A percentile compares a stretch with the other conserved stretches of the same genome.
Conservation (phyloP, 495 filamentous ascomycete species). For the Penicillium soppii region DNA sequence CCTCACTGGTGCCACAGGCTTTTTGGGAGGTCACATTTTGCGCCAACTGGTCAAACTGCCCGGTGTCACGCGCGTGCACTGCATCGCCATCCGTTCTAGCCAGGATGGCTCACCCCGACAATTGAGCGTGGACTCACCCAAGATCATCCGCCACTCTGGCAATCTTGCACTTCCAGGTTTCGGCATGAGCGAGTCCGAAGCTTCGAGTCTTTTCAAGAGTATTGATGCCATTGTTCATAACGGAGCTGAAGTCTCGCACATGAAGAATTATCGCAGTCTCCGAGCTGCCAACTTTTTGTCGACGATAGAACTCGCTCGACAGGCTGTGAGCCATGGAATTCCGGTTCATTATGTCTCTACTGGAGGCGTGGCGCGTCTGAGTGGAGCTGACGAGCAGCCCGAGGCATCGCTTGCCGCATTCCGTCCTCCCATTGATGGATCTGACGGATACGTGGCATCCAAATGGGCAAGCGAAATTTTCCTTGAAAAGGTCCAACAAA, state of each 20-base stretch:
- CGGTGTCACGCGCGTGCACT: not conserved
- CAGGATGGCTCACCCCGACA: not conserved
- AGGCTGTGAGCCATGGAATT: not conserved
- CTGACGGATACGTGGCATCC: constrained; percentile 21
- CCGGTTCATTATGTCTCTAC: not conserved
- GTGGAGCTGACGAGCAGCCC: not conserved
- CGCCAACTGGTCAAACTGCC: not conserved
- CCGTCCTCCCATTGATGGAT: not conserved
- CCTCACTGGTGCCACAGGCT: not conserved
- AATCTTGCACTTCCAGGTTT: not conserved
- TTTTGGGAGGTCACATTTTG: not conserved
- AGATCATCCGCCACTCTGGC: not conserved
- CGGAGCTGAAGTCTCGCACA: not conserved
- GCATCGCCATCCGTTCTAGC: not conserved
- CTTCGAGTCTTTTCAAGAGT: not conserved
- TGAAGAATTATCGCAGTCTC: not conserved
- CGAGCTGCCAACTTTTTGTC: not conserved
- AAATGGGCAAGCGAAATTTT: constrained; percentile 40
- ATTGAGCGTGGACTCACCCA: not conserved
- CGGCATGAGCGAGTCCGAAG: not conserved
- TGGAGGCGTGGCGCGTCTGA: not conserved
- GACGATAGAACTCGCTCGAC: not conserved
- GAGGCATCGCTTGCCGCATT: not conserved
- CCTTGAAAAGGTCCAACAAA: constrained; percentile 17
- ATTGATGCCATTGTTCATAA: not conserved